Evolutionary conservation across 345 rosid species (phyloP), one percentile per base, ranked within the genome.

Genomic region (Lenwebbia sp.): DNA sequence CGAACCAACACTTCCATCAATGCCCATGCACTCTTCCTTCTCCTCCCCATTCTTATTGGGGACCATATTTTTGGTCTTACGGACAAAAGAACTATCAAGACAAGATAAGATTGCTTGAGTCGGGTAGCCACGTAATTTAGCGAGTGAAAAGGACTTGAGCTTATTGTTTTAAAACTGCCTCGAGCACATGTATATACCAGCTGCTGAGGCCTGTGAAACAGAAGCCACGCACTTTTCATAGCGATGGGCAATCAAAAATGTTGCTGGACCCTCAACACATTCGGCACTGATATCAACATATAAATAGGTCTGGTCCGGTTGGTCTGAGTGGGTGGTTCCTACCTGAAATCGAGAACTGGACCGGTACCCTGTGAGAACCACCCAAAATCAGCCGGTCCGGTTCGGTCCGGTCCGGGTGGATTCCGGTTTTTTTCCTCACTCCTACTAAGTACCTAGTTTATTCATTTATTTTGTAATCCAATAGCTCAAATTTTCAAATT

Each of bases 51-150:
- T 44, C 58, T 47, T 37, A 12, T 84, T 60, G 83, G 50, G 41
- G 83, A 57, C 49, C 90, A 87, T 89, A 21, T 51, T 65, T 70
- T 87, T 90, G 57, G 84, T 84, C 83, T 83, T 85, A 62, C 86
- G 19, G 57, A 65, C 82, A 76, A 58, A 21, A 76, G 86, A 58
- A 6, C 52, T 51, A 44, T 82, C 86, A 33, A 92, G 53, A 86
- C 44, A 57, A 62, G 90, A 87, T 54, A 92, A 54, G 84, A 91
- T 86, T 86, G 89, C 84, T 86, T 92, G 94, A 83, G 87, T 86
- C 52, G 52, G 86, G 88, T 91, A 92, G 26, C 94, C 94, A 82
- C 83, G 85, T 89, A 92, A 82, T 87, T 92, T 91, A 53, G 90
- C 89, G 44, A 92, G 87, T 88, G 87, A 84, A 86, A 92, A 92